phyloP scores from a whole-genome alignment of 1,284 basidiomycete genomes.

The Ganoderma resinaceum region DNA sequence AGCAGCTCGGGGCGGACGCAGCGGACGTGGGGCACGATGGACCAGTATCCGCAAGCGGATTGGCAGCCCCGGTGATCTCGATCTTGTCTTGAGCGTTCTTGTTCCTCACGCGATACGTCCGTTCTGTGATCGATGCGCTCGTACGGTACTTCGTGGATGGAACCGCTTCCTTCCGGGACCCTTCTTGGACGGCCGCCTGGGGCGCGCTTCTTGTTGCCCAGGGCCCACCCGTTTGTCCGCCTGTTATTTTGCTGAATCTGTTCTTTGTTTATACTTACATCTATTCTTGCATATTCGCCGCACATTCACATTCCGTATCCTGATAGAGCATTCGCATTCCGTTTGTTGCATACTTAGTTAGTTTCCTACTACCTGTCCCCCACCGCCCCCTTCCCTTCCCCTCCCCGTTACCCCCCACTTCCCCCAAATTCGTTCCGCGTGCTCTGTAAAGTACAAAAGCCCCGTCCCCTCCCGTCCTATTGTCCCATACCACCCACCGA shows the following conservation, averaged over 20 bases:
- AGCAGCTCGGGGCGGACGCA: constrained; percentile 44
- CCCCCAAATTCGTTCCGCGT: neutral
- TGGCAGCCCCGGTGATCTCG: constrained; percentile 36
- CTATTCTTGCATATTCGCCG: constrained; percentile 28
- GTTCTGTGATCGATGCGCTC: neutral
- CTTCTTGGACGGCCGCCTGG: neutral
- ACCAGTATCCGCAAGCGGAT: constrained; percentile 36
- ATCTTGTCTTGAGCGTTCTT: neutral
- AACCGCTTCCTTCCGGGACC: neutral
- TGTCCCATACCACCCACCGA: constrained; percentile 1
- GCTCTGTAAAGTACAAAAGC: constrained; percentile 5
- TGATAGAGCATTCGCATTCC: constrained; percentile 19
- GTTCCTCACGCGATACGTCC: neutral
- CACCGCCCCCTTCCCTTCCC: neutral
- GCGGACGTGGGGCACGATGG: constrained; percentile 47
- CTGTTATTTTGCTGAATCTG: constrained; percentile 21
- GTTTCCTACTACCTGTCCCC: neutral
- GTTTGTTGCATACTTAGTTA: constrained; percentile 22
- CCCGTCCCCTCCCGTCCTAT: neutral
- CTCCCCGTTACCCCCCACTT: neutral
- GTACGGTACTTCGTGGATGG: constrained; percentile 6
- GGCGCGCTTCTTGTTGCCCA: neutral
- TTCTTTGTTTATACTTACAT: constrained; percentile 33
- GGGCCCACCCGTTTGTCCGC: constrained; percentile 4
- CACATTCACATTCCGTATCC: constrained; percentile 3